Conservation (phyloP, 1,284 basidiomycete genomes). For the Prillingera fragicola region DNA sequence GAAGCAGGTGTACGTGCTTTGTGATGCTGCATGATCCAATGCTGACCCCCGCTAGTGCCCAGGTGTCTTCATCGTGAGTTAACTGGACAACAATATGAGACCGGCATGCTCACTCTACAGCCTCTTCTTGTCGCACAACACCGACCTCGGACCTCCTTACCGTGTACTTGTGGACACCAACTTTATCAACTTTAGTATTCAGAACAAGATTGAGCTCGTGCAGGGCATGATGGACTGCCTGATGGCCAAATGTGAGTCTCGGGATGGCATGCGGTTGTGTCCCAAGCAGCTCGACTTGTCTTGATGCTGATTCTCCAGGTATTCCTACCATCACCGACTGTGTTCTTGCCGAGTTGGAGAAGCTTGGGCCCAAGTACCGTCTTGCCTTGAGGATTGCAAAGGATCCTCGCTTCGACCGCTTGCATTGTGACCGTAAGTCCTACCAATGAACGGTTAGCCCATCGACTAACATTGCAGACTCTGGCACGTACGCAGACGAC, state of each 20-base stretch:
- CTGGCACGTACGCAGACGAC: conserved; percentile 97
- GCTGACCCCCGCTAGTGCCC: conserved; percentile 17
- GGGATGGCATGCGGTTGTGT: not conserved
- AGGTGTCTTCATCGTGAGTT: conserved; percentile 23
- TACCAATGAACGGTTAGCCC: not conserved
- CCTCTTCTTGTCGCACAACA: conserved; percentile 93
- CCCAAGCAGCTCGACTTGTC: not conserved
- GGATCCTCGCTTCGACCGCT: conserved; percentile 91
- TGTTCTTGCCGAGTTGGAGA: conserved; percentile 96
- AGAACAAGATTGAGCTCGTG: conserved; percentile 95
- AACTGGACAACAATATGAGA: not conserved
- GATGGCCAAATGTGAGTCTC: conserved; percentile 86
- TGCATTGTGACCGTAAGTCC: conserved; percentile 71
- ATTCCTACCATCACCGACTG: conserved; percentile 99
- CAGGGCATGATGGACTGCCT: conserved; percentile 99
- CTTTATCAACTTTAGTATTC: conserved; percentile 97
- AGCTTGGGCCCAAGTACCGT: conserved; percentile 91
- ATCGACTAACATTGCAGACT: conserved; percentile 49
- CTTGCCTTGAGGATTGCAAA: conserved; percentile 91
- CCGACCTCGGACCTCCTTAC: conserved; percentile 92
- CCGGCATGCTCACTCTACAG: conserved; percentile 52
- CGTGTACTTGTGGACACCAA: conserved; percentile 98
- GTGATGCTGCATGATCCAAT: conserved; percentile 7
- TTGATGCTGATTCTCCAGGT: conserved; percentile 53
- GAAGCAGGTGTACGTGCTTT: conserved; percentile 47